These are phyloP conservation scores for Mesembryanthemum crystallinum DNA, from an alignment of 148 eudicot species.

Conservation along the genomic window DNA sequence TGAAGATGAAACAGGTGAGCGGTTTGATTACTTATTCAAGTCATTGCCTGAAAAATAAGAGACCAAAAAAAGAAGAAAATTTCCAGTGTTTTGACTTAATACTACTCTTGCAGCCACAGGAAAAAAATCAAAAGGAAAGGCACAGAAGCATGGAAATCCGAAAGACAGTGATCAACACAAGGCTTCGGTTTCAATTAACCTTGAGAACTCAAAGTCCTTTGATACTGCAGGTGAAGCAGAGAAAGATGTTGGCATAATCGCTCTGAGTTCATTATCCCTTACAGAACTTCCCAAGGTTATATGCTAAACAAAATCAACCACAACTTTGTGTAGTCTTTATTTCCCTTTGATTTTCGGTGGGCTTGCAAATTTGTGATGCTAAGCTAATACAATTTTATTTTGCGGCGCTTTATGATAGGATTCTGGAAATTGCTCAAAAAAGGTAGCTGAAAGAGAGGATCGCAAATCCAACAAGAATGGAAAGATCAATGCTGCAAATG, in stretches of 20 bases:
- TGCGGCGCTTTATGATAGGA: slow-evolving; percentile 1
- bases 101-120: slow-evolving; percentile 6
- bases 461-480: neutral
- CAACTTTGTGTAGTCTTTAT: neutral
- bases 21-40: too few species aligned
- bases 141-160: slow-evolving; percentile 17
- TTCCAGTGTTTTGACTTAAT: neutral
- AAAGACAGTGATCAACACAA: too few species aligned
- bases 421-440: neutral
- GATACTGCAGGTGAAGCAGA: slow-evolving; percentile 28
- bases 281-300: slow-evolving; percentile 15
- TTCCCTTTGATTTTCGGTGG: neutral
- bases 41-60: too few species aligned
- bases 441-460: neutral
- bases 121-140: slow-evolving; percentile 4
- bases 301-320: neutral
- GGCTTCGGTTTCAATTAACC: slow-evolving; percentile 20
- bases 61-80: too few species aligned
- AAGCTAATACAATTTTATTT: neutral
- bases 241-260: slow-evolving; percentile 18
- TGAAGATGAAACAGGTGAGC: neutral
- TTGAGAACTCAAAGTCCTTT: slow-evolving; percentile 25
- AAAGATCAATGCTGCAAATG: neutral
- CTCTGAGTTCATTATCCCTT: slow-evolving; percentile 9
- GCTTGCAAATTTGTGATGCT: neutral